phyloP scores from a whole-genome alignment of 2,329 filamentous ascomycete genomes.

The Exophiala aquamarina region DNA sequence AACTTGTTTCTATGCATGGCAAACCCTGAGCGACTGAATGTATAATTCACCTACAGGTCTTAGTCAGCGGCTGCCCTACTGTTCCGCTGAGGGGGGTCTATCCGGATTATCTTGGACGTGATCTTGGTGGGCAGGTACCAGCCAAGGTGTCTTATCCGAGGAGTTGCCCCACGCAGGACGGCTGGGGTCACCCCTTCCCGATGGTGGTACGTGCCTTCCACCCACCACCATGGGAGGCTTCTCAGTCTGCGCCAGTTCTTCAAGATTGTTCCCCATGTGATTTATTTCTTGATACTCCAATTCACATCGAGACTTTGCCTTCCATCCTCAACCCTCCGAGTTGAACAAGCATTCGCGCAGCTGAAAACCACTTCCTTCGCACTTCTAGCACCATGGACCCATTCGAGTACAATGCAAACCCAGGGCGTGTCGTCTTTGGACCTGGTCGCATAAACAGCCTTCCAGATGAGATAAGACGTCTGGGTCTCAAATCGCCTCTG shows the following conservation, averaged over 20 bases:
- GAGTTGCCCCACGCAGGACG: neutral
- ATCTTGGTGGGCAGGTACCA: neutral
- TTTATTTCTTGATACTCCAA: neutral
- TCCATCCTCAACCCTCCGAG: neutral
- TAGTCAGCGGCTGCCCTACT: constrained; percentile 2
- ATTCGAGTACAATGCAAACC: constrained; percentile 58
- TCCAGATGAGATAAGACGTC: constrained; percentile 43
- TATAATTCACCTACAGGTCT: neutral
- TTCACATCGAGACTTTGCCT: no score
- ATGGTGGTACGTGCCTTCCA: no score
- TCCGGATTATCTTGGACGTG: neutral
- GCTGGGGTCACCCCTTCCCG: no score
- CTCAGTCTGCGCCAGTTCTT: no score
- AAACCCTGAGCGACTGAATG: neutral
- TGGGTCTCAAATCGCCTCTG: constrained; percentile 51
- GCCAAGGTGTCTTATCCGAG: neutral
- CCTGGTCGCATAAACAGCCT: constrained; percentile 53
- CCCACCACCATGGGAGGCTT: no score
- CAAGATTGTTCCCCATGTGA: no score
- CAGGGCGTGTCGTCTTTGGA: constrained; percentile 58
- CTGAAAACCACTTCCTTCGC: neutral
- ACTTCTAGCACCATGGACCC: constrained; percentile 43
- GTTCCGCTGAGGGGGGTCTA: neutral
- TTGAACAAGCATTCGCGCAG: no score
- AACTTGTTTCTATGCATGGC: constrained; percentile 15